These are phyloP conservation scores for Penicillium macrosclerotiorum DNA, from an alignment of 495 filamentous ascomycete genomes.

Conservation along the genomic window DNA sequence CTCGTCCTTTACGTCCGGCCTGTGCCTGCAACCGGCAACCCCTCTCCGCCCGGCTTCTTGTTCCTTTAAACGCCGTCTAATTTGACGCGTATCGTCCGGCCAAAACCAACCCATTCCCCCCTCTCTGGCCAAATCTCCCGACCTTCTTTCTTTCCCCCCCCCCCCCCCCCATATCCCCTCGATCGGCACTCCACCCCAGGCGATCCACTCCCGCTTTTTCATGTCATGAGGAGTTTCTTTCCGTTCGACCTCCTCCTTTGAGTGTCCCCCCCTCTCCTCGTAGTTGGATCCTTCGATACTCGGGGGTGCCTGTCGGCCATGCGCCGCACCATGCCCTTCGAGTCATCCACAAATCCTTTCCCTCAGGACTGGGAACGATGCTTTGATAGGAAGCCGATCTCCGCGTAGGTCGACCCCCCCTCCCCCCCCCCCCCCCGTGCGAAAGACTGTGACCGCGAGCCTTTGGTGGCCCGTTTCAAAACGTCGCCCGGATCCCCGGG, in stretches of 20 bases:
- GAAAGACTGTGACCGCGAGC: too few species aligned
- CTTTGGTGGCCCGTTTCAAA: too few species aligned
- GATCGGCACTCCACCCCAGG: conserved; percentile 20
- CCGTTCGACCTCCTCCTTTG: too few species aligned
- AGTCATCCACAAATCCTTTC: conserved; percentile 9
- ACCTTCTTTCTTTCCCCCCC: conserved; percentile 9
- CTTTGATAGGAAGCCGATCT: conserved; percentile 27
- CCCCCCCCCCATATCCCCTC: background rate
- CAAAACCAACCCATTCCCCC: too few species aligned
- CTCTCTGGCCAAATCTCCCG: too few species aligned
- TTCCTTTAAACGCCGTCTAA: too few species aligned
- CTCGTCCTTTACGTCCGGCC: too few species aligned
- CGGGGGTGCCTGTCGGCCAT: conserved; percentile 13
- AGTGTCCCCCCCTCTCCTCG: background rate
- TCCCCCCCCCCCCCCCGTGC: too few species aligned
- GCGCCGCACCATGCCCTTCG: conserved; percentile 24
- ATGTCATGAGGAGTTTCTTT: too few species aligned
- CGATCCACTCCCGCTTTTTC: conserved; percentile 16
- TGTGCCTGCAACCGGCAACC: too few species aligned
- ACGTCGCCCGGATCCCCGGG: background rate
- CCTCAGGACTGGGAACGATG: conserved; percentile 18
- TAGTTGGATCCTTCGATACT: background rate
- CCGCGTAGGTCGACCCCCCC: conserved; percentile 14
- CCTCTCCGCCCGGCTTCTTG: conserved; percentile 13
- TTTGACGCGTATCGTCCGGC: too few species aligned